A percentile compares a stretch with the other conserved stretches of the same genome.
Evolutionary conservation across 352 stramenopile species (phyloP).

Genomic region (Phytopythium helicoides): DNA sequence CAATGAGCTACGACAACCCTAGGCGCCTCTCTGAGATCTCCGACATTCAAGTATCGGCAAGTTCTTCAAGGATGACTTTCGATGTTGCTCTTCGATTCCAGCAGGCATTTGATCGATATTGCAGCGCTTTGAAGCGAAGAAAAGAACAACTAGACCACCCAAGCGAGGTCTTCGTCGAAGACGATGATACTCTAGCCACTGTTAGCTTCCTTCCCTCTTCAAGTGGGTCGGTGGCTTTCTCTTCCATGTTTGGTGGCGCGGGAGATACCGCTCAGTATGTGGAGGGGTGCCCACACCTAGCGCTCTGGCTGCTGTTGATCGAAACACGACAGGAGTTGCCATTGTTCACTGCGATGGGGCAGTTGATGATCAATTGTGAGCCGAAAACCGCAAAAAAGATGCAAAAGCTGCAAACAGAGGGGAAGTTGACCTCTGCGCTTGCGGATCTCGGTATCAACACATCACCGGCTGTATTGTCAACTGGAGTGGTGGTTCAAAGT

Average conservation of each 20-base stretch:
- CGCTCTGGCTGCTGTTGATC: slow-evolving; percentile 64
- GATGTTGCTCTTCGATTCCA: slow-evolving; percentile 38
- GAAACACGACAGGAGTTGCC: slow-evolving; percentile 77
- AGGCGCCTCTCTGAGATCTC: background rate
- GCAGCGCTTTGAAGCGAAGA: slow-evolving; percentile 24
- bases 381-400: slow-evolving; percentile 77
- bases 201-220: slow-evolving; percentile 67
- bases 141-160: slow-evolving; percentile 25
- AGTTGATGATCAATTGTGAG: slow-evolving; percentile 72
- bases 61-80: slow-evolving; percentile 21
- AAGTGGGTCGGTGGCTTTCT: slow-evolving; percentile 37
- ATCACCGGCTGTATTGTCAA: slow-evolving; percentile 2
- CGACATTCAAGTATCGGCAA: background rate
- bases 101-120: slow-evolving; percentile 33
- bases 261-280: slow-evolving; percentile 67
- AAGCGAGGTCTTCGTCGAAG: slow-evolving; percentile 31
- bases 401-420: slow-evolving; percentile 69
- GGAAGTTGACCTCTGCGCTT: slow-evolving; percentile 50
- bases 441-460: slow-evolving; percentile 27
- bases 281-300: slow-evolving; percentile 54
- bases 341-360: slow-evolving; percentile 61
- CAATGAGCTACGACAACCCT: slow-evolving; percentile 37
- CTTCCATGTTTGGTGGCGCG: slow-evolving; percentile 64
- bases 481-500: slow-evolving; percentile 8
- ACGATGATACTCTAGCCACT: slow-evolving; percentile 27